Evolutionary conservation across 2,329 filamentous ascomycete genomes (phyloP).

Genomic region (Curvularia sp.): DNA sequence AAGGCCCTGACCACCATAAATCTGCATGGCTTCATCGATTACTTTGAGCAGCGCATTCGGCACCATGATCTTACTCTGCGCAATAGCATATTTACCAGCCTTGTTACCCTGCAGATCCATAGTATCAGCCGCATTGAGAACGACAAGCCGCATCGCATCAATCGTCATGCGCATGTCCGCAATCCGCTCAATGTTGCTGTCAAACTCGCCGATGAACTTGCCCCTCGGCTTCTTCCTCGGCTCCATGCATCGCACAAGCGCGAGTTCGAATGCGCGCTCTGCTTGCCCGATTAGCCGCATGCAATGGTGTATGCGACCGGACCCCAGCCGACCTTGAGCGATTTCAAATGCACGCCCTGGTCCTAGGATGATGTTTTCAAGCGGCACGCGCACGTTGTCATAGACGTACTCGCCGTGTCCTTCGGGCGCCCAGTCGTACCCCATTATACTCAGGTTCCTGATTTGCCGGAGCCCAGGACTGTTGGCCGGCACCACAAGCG

Average conservation of each 20-base stretch:
- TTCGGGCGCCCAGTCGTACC: slow-evolving; percentile 54
- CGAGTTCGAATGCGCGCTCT: slow-evolving; percentile 54
- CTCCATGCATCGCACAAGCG: slow-evolving; percentile 50
- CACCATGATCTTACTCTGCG: slow-evolving; percentile 54
- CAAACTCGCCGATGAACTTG: slow-evolving; percentile 53
- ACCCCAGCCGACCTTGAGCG: slow-evolving; percentile 53
- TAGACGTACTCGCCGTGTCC: slow-evolving; percentile 55
- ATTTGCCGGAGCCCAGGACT: slow-evolving; percentile 51
- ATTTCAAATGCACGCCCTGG: slow-evolving; percentile 55
- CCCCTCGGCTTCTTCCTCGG: slow-evolving; percentile 51
- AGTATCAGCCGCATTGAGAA: slow-evolving; percentile 53
- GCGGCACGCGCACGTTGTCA: slow-evolving; percentile 52
- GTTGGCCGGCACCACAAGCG: slow-evolving; percentile 50
- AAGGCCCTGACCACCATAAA: slow-evolving; percentile 53
- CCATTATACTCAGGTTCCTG: slow-evolving; percentile 53
- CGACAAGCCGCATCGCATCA: slow-evolving; percentile 51
- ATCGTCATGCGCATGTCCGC: slow-evolving; percentile 54
- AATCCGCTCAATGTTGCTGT: slow-evolving; percentile 53
- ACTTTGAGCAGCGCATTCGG: slow-evolving; percentile 51
- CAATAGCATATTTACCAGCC: slow-evolving; percentile 52
- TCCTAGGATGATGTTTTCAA: slow-evolving; percentile 54
- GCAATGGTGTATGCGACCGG: slow-evolving; percentile 54
- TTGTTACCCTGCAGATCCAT: slow-evolving; percentile 55
- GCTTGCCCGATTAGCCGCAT: slow-evolving; percentile 55
- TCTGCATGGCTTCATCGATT: slow-evolving; percentile 55